phyloP scores from a whole-genome alignment of 2,329 filamentous ascomycete species.

The Neopestalotiopsis rosae region DNA sequence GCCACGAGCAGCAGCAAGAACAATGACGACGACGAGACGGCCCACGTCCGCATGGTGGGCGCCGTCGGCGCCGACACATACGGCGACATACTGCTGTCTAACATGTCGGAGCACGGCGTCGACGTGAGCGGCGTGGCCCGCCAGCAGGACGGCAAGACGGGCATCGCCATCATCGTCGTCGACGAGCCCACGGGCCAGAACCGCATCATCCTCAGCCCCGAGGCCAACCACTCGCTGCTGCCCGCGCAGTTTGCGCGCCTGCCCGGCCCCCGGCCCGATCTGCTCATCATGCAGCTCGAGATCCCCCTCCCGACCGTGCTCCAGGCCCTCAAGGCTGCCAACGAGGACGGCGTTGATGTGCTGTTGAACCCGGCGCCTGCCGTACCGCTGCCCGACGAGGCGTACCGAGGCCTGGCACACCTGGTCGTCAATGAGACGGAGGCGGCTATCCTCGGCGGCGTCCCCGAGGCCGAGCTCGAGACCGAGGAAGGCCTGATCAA shows the following conservation, averaged over 20 bases:
- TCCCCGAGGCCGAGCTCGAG: constrained; percentile 54
- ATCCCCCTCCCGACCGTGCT: constrained; percentile 72
- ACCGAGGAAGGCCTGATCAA: constrained; percentile 46
- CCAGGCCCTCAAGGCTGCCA: constrained; percentile 60
- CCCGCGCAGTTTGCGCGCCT: constrained; percentile 41
- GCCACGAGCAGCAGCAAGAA: constrained; percentile 25
- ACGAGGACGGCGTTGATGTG: constrained; percentile 59
- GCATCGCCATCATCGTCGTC: constrained; percentile 77
- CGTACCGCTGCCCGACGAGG: constrained; percentile 67
- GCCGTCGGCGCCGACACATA: constrained; percentile 75
- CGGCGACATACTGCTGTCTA: constrained; percentile 61
- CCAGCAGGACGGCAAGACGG: constrained; percentile 57
- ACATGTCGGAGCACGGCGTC: constrained; percentile 66
- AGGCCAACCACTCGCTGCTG: constrained; percentile 65
- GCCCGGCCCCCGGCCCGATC: constrained; percentile 52
- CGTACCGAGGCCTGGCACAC: constrained; percentile 73
- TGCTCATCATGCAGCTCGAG: constrained; percentile 81
- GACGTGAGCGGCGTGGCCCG: constrained; percentile 59
- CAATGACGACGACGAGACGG: constrained; percentile 31
- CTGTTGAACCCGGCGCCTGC: constrained; percentile 88
- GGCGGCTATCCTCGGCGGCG: constrained; percentile 73
- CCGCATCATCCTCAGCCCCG: constrained; percentile 75
- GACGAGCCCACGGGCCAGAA: constrained; percentile 77
- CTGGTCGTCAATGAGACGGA: constrained; percentile 92
- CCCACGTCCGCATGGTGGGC: constrained; percentile 71